A percentile compares a stretch with the other conserved stretches of the same genome.
These are phyloP conservation scores for Saccharum hybrid DNA, from an alignment of 202 grass and related monocot species.

Conservation along the genomic window DNA sequence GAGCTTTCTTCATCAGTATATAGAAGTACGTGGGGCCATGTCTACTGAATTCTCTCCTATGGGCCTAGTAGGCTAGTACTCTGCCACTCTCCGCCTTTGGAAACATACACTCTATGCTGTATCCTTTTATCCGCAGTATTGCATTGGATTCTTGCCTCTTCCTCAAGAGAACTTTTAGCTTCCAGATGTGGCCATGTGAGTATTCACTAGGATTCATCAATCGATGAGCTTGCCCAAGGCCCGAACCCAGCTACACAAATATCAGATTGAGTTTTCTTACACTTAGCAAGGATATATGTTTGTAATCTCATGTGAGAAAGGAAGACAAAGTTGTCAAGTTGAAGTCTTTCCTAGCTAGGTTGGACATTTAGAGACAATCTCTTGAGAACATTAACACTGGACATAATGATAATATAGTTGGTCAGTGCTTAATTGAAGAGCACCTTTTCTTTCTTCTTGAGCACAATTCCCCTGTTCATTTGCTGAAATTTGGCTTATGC, in stretches of 20 bases:
- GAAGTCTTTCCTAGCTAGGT: too few species aligned
- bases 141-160: conserved; percentile 23
- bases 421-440: background rate
- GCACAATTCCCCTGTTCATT: background rate
- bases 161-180: conserved; percentile 22
- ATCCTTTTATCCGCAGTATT: background rate
- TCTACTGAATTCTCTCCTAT: background rate
- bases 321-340: background rate
- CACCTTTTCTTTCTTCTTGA: background rate
- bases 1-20: background rate
- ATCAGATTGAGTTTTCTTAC: background rate
- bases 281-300: background rate
- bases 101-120: background rate
- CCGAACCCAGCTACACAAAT: background rate
- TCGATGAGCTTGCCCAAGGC: background rate
- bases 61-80: background rate
- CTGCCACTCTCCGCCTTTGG: background rate
- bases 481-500: too few species aligned
- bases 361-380: background rate
- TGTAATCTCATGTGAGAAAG: background rate
- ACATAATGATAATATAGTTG: background rate
- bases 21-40: background rate
- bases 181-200: conserved; percentile 21
- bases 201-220: background rate
- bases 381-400: background rate